Evolutionary conservation across 495 filamentous ascomycete genomes (phyloP), one percentile per base, ranked within the genome.

Genomic region (Penicillium goetzii): DNA sequence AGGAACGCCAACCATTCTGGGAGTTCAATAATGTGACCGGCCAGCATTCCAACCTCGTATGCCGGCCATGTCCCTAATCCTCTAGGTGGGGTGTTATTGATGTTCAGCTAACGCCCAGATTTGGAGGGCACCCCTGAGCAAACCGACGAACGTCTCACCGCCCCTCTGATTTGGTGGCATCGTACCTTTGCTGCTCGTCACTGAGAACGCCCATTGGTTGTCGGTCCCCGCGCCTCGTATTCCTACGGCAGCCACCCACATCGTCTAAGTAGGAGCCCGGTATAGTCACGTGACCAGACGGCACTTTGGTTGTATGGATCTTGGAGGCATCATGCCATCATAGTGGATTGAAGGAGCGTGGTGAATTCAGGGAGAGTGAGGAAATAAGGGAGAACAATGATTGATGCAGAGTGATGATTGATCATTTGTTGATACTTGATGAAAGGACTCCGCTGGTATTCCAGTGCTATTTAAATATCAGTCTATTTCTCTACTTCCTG

Each of bases 1-100:
- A 40, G 58, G 58, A 15, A 60, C 58, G 19, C 58, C 58, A 40
- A 60, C 58, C 58, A 60, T 60, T 6, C 17, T 40, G 17, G 25
- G 1, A 23, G 14, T 28, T 59, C n/a, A 30, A 50, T 49, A 8
- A 25, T 41, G 43, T 47, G 43, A 38, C 45, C 33, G 11, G 32
- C 30, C 23, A 53, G 34, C 21, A 33, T 41, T 19, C 19, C 47
- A 38, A 15, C 30, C 19, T 53, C 57, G 26, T 32, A 34, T 55
- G 32, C 52, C 52, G 19, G 52, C 21, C 52, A 34, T 36, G n/a
- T 5, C 52, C 41, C 19, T 19, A 43, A 36, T 34, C 52, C 26
- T 55, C 23, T n/a, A 55, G 33, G 30, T 23, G n/a, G 19, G 21
- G 43, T 47, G 43, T 36, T 17, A 55, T 21, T 55, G 52, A 32